phyloP scores from a whole-genome alignment of 768 basidiomycete species.

The Naganishia kalamii region DNA sequence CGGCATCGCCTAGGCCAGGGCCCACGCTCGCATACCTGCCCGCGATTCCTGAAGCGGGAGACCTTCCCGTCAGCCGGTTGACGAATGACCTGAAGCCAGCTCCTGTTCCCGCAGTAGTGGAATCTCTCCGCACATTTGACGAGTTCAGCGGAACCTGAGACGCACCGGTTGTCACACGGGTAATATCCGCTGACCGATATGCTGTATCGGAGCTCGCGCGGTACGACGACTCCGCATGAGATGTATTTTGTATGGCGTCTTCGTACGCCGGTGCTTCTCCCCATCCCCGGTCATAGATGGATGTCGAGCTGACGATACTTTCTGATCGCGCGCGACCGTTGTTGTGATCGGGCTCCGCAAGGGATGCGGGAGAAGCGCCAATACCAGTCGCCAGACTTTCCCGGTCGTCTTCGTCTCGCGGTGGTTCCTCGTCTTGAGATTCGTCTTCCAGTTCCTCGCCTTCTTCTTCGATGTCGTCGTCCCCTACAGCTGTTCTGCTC shows the following conservation, averaged over 20 bases:
- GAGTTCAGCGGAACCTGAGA: neutral
- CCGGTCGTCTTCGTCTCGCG: neutral
- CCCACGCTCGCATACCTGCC: neutral
- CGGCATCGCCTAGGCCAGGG: neutral
- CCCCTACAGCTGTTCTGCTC: neutral
- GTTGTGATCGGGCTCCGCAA: neutral
- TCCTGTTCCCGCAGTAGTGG: neutral
- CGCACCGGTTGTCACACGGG: neutral
- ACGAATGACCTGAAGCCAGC: conserved; percentile 17
- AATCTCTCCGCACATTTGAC: neutral
- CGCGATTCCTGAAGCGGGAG: neutral
- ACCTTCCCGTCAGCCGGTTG: conserved; percentile 17
- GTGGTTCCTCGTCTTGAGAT: neutral
- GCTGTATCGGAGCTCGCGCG: neutral
- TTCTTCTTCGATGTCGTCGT: conserved; percentile 14
- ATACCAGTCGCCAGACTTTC: neutral
- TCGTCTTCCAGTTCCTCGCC: conserved; percentile 4
- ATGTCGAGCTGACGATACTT: conserved; percentile 1
- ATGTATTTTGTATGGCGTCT: neutral
- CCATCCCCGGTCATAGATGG: conserved; percentile 20
- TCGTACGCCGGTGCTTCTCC: conserved; percentile 20
- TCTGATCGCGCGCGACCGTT: neutral
- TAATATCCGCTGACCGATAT: neutral
- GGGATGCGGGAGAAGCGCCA: neutral
- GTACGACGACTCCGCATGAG: neutral